phyloP scores from a whole-genome alignment of 2,329 filamentous ascomycete species.

The Parascedosporium putredinis region DNA sequence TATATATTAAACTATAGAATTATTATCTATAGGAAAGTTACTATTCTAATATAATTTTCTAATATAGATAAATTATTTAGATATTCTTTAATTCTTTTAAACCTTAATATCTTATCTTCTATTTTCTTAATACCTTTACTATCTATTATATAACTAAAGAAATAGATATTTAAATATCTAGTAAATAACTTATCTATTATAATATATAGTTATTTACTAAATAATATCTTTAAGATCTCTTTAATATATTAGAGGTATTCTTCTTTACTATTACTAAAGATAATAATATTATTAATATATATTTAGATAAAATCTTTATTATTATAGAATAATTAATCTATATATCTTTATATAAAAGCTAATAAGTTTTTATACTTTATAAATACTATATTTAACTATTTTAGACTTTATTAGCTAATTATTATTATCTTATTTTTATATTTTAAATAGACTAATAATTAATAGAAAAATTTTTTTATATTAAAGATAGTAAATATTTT shows the following conservation, averaged over 20 bases:
- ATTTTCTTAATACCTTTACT: neutral
- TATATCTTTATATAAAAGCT: constrained; percentile 9
- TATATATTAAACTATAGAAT: constrained; percentile 5
- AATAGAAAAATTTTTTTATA: neutral
- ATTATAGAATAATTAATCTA: constrained; percentile 8
- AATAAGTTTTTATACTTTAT: constrained; percentile 6
- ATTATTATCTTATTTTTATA: neutral
- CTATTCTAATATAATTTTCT: constrained; percentile 6
- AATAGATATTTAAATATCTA: neutral
- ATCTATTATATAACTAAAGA: neutral
- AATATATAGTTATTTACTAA: neutral
- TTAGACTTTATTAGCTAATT: neutral
- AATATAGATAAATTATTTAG: constrained; percentile 1
- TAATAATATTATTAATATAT: constrained; percentile 1
- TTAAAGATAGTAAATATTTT: neutral
- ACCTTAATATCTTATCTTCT: constrained; percentile 4
- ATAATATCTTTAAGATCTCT: neutral
- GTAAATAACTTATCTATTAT: neutral
- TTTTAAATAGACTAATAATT: neutral
- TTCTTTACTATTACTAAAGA: neutral
- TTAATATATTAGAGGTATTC: neutral
- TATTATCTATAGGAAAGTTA: neutral
- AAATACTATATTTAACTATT: constrained; percentile 3
- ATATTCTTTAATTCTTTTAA: neutral
- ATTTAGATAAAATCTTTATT: constrained; percentile 8